phyloP scores from a whole-genome alignment of 768 basidiomycete genomes.

The Chalciporus chontae region DNA sequence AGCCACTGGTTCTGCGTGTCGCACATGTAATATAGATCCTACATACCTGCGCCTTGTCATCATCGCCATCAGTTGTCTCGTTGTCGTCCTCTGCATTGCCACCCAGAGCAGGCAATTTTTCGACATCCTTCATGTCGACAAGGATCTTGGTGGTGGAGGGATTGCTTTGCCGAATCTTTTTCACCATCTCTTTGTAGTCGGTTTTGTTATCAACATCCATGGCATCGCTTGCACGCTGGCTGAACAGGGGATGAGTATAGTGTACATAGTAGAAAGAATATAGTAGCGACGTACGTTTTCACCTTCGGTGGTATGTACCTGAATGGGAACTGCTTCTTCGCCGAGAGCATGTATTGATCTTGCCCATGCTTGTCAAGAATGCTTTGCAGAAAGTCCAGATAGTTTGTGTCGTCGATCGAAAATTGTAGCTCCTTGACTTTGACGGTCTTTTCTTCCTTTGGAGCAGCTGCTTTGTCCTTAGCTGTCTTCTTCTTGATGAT shows the following conservation, averaged over 20 bases:
- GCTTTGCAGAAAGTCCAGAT: constrained; percentile 4
- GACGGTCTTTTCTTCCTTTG: constrained; percentile 2
- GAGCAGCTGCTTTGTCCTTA: not conserved
- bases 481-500: not conserved
- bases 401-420: not conserved
- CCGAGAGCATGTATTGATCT: constrained; percentile 13
- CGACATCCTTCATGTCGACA: not conserved
- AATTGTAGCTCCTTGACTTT: constrained; percentile 8
- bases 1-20: not conserved
- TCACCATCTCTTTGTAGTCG: constrained; percentile 1
- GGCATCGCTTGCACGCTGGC: not conserved
- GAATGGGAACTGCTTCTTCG: constrained; percentile 16
- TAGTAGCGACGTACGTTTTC: constrained; percentile 3
- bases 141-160: not conserved
- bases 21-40: constrained; percentile 5
- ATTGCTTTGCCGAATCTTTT: not conserved
- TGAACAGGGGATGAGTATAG: not conserved
- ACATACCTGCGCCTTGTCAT: no score
- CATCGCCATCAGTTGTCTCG: no score
- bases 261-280: no score
- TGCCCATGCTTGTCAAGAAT: constrained; percentile 11
- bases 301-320: constrained; percentile 5
- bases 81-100: no score
- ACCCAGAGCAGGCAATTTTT: not conserved
- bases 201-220: not conserved